Conservation (phyloP, 805 yeast genomes). For the Ogataea kodamae region DNA sequence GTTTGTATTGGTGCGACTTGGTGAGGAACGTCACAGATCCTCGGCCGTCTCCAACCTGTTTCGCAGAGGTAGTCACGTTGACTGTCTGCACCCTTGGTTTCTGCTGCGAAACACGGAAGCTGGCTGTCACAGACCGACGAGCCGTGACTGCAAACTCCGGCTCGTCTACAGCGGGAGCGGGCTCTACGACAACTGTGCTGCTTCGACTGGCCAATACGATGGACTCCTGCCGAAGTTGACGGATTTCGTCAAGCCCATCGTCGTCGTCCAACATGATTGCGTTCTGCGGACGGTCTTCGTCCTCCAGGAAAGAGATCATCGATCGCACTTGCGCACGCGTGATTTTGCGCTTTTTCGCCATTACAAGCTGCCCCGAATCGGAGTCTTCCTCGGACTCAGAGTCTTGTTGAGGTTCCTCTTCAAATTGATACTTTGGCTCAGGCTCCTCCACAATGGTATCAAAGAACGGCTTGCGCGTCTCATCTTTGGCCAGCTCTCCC, state of each 20-base stretch:
- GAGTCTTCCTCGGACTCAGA: slow-evolving; percentile 24
- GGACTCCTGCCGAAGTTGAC: slow-evolving; percentile 48
- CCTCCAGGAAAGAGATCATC: slow-evolving; percentile 28
- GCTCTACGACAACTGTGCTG: too few relatives aligned
- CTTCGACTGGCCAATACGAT: slow-evolving; percentile 43
- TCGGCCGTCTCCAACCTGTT: slow-evolving; percentile 21
- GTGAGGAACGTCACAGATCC: slow-evolving; percentile 30
- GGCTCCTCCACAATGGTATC: slow-evolving; percentile 50
- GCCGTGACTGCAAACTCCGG: slow-evolving; percentile 26
- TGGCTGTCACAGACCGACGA: slow-evolving; percentile 28
- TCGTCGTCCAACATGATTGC: slow-evolving; percentile 37
- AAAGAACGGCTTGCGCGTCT: slow-evolving; percentile 64
- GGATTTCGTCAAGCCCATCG: slow-evolving; percentile 36
- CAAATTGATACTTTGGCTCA: slow-evolving; percentile 20
- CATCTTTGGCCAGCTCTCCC: slow-evolving; percentile 44
- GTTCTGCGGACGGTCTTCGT: slow-evolving; percentile 24
- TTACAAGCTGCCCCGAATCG: slow-evolving; percentile 17
- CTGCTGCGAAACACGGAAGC: slow-evolving; percentile 21
- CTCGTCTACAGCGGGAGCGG: slow-evolving; percentile 3
- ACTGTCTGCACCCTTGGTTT: slow-evolving; percentile 26
- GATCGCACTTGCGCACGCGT: slow-evolving; percentile 26
- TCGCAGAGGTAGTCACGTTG: slow-evolving; percentile 29
- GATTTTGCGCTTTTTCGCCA: slow-evolving; percentile 34
- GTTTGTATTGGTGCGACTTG: slow-evolving; percentile 11
- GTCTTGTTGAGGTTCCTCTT: slow-evolving; percentile 27